Base-by-base conservation (phyloP, 2,329 filamentous ascomycete species). In the Cytospora mali region DNA sequence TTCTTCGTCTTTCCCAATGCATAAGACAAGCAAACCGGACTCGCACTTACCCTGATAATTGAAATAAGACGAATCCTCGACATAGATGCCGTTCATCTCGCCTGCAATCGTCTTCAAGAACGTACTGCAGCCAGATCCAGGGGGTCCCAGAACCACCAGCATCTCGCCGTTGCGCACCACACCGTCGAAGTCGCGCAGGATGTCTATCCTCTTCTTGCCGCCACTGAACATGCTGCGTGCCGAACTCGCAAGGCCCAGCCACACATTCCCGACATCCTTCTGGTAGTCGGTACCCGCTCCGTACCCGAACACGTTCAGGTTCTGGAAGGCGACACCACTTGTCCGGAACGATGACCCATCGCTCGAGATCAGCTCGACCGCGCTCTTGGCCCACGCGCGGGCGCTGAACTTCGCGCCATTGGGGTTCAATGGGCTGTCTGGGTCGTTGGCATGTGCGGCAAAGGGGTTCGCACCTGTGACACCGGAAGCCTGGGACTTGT, bases 61-160 rank as follows among this genome's bases (percentile, higher is more conserved):
- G 72, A 96, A 86, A 66, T 91, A 86, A 0, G 90, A 88, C 13
- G 80, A 77, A 3, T 88, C 77, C 54, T 92, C 89, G 16, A 95
- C 80, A 68, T 84, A 86, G 69, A 96, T 88, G 57, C 92, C 92
- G 68, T 93, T 89, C 25, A 89, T 91, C 75, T 96, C 91, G 64
- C 92, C 92, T 4, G 91, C 86, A 68, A 96, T 85, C 0, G 91
- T 91, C 79, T 96, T 96, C 62, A 96, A 80, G 66, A 96, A 88
- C 2, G 92, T 96, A 18, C 90, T 92, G 74, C 92, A 96, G 59
- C 90, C 90, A n/a, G 84, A 82, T 48, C 85, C 85, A 2, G 89
- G 89, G 61, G 88, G 89, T 18, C 89, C 89, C 35, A 92, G 80
- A 2, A 92, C 89, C 18, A 92, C 87, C 29, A 92, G 76, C 87